Base-by-base conservation (phyloP, 306 rosid genomes). In the Argentina anserina region DNA sequence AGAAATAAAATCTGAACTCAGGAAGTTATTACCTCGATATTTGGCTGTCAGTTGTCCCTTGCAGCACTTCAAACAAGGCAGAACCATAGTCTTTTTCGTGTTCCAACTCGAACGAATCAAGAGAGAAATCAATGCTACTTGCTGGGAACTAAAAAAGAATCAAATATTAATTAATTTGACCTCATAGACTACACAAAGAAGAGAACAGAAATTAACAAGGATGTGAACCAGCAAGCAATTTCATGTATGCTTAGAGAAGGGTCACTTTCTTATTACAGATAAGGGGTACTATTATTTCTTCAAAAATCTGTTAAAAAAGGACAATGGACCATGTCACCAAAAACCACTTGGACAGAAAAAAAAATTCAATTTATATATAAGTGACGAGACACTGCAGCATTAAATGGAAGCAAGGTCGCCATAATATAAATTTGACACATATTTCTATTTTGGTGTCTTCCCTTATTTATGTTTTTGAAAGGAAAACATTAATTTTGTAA, bases 21-120 rank as follows among this genome's bases (percentile, higher is more conserved):
- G 55, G 72, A 53, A 49, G 37, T 45, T 73, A 73, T 71, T 89
- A 94, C 98, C 97, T 86, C 31, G 90, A 83, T 13, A 74, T 70
- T 77, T 80, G 81, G 49, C 75, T 79, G 34, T 89, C 90, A 69
- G 77, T 82, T 74, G 82, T 89, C 49, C 88, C 97, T 60, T 73
- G 76, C 87, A 94, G 70, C 72, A 87, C 90, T 70, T 94, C 97
- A 75, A 81, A 82, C 67, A 91, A 89, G 75, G 87, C 91, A 71
- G 91, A 85, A 65, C 75, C 89, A 83, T 87, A 89, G 75, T 87
- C 96, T 74, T 85, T 88, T 53, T 85, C 88, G 73, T 67, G 67
- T 75, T 91, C 96, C 75, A 81, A 81, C 85, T 94, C 92, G 64
- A 84, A 72, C 41, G 83, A 88, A 68, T 83, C 86, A 46, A 84